Conservation (phyloP, 805 yeast genomes). For the Candida jianshihensis region DNA sequence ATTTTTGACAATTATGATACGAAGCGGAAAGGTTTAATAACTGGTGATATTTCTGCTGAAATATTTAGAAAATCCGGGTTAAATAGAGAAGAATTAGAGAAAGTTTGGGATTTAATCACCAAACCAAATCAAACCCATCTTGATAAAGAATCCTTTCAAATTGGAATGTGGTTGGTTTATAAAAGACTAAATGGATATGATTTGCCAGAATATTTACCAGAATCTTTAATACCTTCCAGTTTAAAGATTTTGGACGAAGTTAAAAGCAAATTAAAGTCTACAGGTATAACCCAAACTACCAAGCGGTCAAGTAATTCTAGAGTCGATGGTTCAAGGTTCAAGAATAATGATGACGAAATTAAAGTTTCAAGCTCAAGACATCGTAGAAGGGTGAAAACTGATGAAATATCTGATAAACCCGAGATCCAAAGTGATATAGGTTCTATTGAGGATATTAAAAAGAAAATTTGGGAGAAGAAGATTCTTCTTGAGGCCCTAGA, state of each 20-base stretch:
- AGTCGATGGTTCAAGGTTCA: slow-evolving; percentile 43
- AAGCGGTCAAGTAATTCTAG: slow-evolving; percentile 22
- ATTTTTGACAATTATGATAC: slow-evolving; percentile 88
- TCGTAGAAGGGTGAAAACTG: slow-evolving; percentile 17
- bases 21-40: slow-evolving; percentile 58
- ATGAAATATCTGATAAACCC: neutral
- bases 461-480: slow-evolving; percentile 66
- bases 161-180: slow-evolving; percentile 95
- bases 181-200: slow-evolving; percentile 82
- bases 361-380: slow-evolving; percentile 18
- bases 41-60: slow-evolving; percentile 80
- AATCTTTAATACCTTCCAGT: slow-evolving; percentile 87
- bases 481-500: slow-evolving; percentile 48
- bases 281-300: slow-evolving; percentile 7
- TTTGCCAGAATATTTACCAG: slow-evolving; percentile 75
- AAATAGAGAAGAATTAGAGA: slow-evolving; percentile 78
- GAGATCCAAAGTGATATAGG: slow-evolving; percentile 7
- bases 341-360: slow-evolving; percentile 67
- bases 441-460: slow-evolving; percentile 50
- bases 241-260: slow-evolving; percentile 67
- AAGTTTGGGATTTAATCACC: slow-evolving; percentile 87
- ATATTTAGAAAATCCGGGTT: slow-evolving; percentile 90
- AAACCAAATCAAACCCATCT: slow-evolving; percentile 78
- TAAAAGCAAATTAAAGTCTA: slow-evolving; percentile 40
- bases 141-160: slow-evolving; percentile 88